Evolutionary conservation across 495 filamentous ascomycete genomes (phyloP), one percentile per base, ranked within the genome.

Genomic region (Astrothelium subdiscretum): DNA sequence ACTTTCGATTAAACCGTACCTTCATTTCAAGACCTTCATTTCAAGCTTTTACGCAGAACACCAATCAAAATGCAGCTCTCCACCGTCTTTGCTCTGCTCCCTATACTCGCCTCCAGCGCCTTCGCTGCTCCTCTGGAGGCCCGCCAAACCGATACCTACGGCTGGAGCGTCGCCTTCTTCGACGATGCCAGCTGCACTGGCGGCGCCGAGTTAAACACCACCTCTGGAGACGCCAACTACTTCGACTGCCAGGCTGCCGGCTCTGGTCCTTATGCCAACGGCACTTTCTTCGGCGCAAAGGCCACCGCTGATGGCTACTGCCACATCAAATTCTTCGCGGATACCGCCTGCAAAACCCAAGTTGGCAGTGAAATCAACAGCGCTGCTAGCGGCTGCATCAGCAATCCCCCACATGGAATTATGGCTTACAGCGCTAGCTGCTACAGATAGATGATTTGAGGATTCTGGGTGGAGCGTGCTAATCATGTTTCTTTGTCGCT

Each of bases 381-480:
- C 8, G 48, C 24, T 26, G 48, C 24, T 8, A 54, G 48, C 24
- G 48, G 22, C 8, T 54, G 48, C 29, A 26, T 54, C 22, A 29
- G 6, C 48, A 54, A 54, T 29, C 48, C 48, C 8, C 3, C 48
- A 11, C 22, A 24, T n/a, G 48, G 48, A 54, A 54, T 54, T 29
- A 54, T 54, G 48, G 48, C 48, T 3, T 54, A 54, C 48, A 54
- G 48, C 24, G 48, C 48, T 11, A 54, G 48, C 48, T 54, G 48
- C 48, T 54, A 54, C 48, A 20, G 48, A 29, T 54, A 54, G 24
- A 29, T 27, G 48, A 29, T 26, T 54, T 0, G 48, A 26, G 48
- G 24, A 29, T 29, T 26, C 15, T 20, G 24, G 5, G 24, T 1
- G 3, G 48, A 11, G 8, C 3, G 18, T n/a, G n/a, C n/a, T n/a